These are phyloP conservation scores for Ophiostoma sp. DNA, from an alignment of 2,329 filamentous ascomycete species.

Conservation along the genomic window DNA sequence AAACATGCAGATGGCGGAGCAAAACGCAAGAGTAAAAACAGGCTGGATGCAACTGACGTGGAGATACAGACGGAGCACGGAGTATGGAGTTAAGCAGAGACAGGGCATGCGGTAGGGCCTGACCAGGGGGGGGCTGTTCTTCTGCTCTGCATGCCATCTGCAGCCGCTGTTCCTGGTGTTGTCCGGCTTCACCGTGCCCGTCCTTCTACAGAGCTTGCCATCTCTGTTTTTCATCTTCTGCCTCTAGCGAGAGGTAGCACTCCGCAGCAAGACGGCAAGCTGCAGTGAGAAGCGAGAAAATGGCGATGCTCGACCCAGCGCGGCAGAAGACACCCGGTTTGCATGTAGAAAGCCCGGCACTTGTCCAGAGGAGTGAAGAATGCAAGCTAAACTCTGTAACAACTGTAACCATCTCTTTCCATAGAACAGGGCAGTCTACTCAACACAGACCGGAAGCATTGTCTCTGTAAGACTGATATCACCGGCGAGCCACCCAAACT, in stretches of 20 bases:
- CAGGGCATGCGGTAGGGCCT: not conserved
- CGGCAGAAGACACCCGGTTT: not conserved
- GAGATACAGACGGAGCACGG: no score
- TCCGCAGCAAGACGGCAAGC: no score
- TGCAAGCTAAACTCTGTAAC: not conserved
- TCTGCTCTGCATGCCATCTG: not conserved
- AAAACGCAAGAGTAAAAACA: conserved; percentile 1
- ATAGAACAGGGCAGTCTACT: no score
- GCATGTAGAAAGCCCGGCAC: not conserved
- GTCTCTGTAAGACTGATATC: no score
- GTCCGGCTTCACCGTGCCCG: not conserved
- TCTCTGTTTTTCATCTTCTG: not conserved
- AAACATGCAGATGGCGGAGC: not conserved
- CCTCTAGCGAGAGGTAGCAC: not conserved
- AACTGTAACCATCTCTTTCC: not conserved
- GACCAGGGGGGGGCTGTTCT: no score
- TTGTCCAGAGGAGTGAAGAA: no score
- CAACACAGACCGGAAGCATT: no score
- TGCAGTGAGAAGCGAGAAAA: not conserved
- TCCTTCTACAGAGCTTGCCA: no score
- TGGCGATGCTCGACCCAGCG: not conserved
- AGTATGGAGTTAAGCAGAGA: not conserved
- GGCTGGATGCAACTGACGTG: not conserved
- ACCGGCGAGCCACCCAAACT: no score
- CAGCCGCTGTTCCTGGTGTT: not conserved